Conservation (phyloP, 306 rosid genomes). For the Delonix regia region DNA sequence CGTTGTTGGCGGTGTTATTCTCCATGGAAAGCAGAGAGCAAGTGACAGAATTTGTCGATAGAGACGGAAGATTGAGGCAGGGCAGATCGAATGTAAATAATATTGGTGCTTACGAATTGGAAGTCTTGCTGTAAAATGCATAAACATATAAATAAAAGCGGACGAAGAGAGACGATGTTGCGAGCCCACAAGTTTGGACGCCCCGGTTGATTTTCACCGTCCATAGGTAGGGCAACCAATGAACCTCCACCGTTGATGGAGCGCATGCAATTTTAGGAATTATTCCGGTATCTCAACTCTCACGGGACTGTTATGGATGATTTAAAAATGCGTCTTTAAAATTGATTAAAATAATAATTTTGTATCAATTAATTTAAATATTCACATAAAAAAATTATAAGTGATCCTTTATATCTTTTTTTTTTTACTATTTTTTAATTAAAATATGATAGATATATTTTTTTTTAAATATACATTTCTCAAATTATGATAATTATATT, state of each 20-base stretch:
- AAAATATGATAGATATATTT: no score
- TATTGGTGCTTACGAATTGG: not conserved
- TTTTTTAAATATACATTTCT: no score
- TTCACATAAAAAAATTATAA: no score
- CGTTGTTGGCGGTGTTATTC: constrained; percentile 35
- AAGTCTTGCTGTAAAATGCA: not conserved
- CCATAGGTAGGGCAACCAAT: not conserved
- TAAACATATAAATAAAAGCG: not conserved
- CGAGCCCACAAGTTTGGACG: not conserved
- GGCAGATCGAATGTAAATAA: not conserved
- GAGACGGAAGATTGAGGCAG: not conserved
- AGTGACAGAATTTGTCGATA: not conserved
- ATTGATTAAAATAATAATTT: no score
- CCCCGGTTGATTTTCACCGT: not conserved
- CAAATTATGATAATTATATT: no score
- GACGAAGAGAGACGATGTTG: not conserved
- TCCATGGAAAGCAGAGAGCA: constrained; percentile 37
- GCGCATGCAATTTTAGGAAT: not conserved
- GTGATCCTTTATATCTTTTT: no score
- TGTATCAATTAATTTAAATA: no score
- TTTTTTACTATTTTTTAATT: no score
- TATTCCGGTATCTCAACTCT: not conserved
- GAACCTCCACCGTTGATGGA: not conserved
- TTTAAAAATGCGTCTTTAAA: no score
- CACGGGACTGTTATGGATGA: no score